A percentile compares a stretch with the other conserved stretches of the same genome.
Evolutionary conservation across 176 grass and related monocot genomes (phyloP).

Genomic region (Carex myosuroides): DNA sequence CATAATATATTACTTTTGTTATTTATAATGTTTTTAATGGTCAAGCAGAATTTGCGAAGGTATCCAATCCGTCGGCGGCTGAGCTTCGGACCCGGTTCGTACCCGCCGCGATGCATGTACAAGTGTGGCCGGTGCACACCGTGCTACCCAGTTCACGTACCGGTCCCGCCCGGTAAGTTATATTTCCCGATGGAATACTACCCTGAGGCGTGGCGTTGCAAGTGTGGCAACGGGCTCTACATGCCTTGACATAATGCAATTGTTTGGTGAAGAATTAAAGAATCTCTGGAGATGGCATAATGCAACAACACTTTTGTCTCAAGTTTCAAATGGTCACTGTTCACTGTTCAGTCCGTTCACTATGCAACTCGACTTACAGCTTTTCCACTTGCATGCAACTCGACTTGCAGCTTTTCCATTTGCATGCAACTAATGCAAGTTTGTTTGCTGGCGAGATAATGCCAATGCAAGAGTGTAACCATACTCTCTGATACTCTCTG

Average conservation of each 20-base stretch:
- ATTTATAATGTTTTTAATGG: not conserved
- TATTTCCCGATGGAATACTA: constrained; percentile 32
- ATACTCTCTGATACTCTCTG: not conserved
- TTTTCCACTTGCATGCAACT: not conserved
- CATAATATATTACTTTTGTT: not conserved
- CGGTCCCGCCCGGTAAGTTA: constrained; percentile 21
- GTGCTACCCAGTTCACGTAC: constrained; percentile 28
- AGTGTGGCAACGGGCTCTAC: constrained; percentile 28
- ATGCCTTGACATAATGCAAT: constrained; percentile 24
- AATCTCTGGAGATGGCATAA: no score
- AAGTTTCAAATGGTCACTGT: not conserved
- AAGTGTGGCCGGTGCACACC: constrained; percentile 27
- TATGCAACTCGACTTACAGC: not conserved
- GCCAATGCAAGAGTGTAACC: not conserved
- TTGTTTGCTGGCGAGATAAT: not conserved
- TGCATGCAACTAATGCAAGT: not conserved
- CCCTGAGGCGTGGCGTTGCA: constrained; percentile 35
- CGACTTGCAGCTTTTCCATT: not conserved
- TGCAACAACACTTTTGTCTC: not conserved
- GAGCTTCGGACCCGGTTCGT: constrained; percentile 21
- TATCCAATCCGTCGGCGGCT: not conserved
- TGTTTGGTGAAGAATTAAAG: no score
- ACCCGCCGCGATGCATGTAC: constrained; percentile 22
- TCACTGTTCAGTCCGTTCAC: no score
- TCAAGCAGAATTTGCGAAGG: not conserved